phyloP scores from a whole-genome alignment of 106 monocot species.

The Allium cepa region DNA sequence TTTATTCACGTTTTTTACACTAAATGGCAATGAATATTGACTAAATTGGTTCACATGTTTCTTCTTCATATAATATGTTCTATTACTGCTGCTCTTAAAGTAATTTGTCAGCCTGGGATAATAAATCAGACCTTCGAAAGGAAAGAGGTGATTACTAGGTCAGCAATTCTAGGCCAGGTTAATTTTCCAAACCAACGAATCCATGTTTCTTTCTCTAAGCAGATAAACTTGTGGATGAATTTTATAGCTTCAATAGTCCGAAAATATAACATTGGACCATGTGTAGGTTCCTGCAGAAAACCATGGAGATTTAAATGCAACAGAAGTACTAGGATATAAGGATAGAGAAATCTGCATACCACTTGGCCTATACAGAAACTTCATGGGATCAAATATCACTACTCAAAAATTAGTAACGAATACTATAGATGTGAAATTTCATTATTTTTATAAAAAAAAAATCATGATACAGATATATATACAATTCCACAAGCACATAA shows the following conservation, averaged over 20 bases:
- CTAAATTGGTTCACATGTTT: too few species aligned
- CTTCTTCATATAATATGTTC: not conserved
- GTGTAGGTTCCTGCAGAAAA: constrained; percentile 41
- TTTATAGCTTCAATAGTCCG: constrained; percentile 57
- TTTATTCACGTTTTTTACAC: too few species aligned
- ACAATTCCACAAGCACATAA: too few species aligned
- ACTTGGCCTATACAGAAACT: too few species aligned
- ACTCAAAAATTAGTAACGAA: too few species aligned
- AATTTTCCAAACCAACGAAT: constrained; percentile 67
- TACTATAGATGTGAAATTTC: too few species aligned
- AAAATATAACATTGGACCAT: constrained; percentile 45
- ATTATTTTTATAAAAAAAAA: too few species aligned
- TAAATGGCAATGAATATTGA: too few species aligned
- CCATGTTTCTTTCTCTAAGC: constrained; percentile 55
- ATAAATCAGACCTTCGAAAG: constrained; percentile 69
- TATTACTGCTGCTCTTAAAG: too few species aligned
- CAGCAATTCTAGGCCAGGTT: constrained; percentile 82
- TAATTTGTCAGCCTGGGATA: too few species aligned
- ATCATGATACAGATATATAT: too few species aligned
- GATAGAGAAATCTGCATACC: not conserved
- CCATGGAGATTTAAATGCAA: not conserved
- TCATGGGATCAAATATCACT: too few species aligned
- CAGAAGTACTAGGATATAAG: not conserved
- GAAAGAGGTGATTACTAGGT: constrained; percentile 65
- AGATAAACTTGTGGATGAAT: constrained; percentile 66